phyloP scores from a whole-genome alignment of 73 alveolate species.

The Paramecium sexaurelia region DNA sequence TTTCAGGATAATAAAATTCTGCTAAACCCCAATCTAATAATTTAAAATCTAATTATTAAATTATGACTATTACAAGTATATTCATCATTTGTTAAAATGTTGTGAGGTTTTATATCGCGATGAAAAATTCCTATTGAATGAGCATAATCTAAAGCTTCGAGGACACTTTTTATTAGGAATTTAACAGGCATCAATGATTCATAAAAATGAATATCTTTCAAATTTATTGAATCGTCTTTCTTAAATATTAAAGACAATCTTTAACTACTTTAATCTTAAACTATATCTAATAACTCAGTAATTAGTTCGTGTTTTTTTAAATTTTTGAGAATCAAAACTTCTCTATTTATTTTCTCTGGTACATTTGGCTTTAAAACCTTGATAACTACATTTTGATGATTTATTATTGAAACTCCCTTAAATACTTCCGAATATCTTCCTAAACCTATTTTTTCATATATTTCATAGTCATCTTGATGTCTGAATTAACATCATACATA shows the following conservation, averaged over 20 bases:
- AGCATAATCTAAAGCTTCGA: constrained; percentile 58
- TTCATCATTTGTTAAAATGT: constrained; percentile 25
- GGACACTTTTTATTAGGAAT: neutral
- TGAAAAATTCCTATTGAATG: constrained; percentile 70
- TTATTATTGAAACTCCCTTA: neutral
- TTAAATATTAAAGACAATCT: constrained; percentile 77
- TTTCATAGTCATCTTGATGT: constrained; percentile 61
- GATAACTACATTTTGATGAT: neutral
- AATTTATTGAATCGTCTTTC: neutral
- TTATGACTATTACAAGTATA: neutral
- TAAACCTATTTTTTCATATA: constrained; percentile 64
- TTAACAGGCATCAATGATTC: neutral
- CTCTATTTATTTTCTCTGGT: constrained; percentile 79
- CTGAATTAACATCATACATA: neutral
- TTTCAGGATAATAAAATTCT: constrained; percentile 65
- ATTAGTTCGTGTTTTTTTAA: constrained; percentile 94
- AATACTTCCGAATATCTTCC: constrained; percentile 73
- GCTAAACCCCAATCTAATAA: constrained; percentile 74
- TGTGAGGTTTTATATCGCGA: constrained; percentile 69
- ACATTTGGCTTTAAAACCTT: constrained; percentile 2
- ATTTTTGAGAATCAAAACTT: constrained; percentile 89
- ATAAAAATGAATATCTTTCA: constrained; percentile 33
- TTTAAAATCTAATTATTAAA: neutral
- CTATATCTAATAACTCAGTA: constrained; percentile 92
- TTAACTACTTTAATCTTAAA: constrained; percentile 92